These are phyloP conservation scores for Gastrolobium bilobum DNA, from an alignment of 306 rosid species.

Conservation along the genomic window DNA sequence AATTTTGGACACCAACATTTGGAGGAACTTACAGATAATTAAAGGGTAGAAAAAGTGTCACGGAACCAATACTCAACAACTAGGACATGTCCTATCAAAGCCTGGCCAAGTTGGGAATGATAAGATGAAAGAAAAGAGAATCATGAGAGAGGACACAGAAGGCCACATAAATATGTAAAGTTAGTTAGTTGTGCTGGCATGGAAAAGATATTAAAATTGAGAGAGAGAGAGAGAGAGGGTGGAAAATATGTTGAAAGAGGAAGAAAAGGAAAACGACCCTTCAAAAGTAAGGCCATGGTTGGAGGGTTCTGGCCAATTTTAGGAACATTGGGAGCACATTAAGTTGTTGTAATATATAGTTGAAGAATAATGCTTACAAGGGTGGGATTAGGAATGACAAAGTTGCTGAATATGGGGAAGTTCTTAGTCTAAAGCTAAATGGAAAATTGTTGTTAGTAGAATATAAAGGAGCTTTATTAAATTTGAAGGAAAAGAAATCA, in stretches of 20 bases:
- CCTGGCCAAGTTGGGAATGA: conserved; percentile 69
- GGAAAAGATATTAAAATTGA: conserved; percentile 36
- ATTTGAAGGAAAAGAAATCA: conserved; percentile 46
- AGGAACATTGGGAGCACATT: conserved; percentile 53
- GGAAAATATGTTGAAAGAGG: conserved; percentile 47
- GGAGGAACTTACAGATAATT: conserved; percentile 89
- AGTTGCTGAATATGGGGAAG: conserved; percentile 58
- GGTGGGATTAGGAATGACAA: conserved; percentile 61
- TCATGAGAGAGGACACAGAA: conserved; percentile 43
- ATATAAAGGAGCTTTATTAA: conserved; percentile 61
- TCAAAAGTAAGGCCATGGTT: conserved; percentile 51
- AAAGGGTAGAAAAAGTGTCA: conserved; percentile 34
- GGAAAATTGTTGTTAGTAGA: conserved; percentile 54
- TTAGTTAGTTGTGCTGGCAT: conserved; percentile 45
- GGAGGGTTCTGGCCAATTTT: conserved; percentile 55
- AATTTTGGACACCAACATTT: conserved; percentile 96
- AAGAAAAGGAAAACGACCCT: conserved; percentile 58
- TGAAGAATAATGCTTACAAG: conserved; percentile 58
- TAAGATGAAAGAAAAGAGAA: conserved; percentile 54
- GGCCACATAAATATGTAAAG: conserved; percentile 63
- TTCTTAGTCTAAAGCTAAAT: conserved; percentile 43
- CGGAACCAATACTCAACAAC: conserved; percentile 52
- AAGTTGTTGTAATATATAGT: conserved; percentile 56
- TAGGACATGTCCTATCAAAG: conserved; percentile 64
- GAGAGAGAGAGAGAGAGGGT: background rate